These are phyloP conservation scores for Fusarium albidum DNA, from an alignment of 2,329 filamentous ascomycete genomes.

Conservation along the genomic window DNA sequence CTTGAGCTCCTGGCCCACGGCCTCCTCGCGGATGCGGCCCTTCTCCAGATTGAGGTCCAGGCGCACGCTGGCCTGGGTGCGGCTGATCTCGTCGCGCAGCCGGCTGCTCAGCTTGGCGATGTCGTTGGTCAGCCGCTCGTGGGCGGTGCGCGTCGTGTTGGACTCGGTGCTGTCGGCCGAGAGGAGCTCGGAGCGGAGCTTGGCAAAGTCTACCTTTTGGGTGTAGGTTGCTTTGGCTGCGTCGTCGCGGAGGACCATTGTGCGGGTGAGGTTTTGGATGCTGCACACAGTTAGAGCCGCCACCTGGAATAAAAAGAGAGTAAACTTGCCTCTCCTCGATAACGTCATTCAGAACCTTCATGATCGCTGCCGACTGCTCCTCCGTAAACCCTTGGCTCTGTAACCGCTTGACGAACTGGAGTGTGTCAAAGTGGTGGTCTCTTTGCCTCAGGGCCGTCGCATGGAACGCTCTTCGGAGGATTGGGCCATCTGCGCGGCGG, in stretches of 20 bases:
- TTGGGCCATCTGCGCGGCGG: constrained; percentile 27
- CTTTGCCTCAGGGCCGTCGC: constrained; percentile 65
- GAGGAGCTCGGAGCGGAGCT: constrained; percentile 92
- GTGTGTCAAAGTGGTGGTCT: constrained; percentile 97
- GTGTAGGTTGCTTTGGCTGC: constrained; percentile 81
- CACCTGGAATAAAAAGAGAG: too few species aligned
- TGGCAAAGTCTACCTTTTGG: constrained; percentile 97
- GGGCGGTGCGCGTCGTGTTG: constrained; percentile 84
- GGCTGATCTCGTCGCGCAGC: constrained; percentile 90
- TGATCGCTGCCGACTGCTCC: constrained; percentile 96
- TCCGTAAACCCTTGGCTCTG: constrained; percentile 94
- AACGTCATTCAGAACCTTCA: constrained; percentile 95
- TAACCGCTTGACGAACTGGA: constrained; percentile 94
- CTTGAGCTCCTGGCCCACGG: constrained; percentile 95
- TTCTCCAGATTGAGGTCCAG: constrained; percentile 97
- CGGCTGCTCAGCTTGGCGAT: constrained; percentile 91
- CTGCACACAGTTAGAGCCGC: constrained; percentile 54
- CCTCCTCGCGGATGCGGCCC: constrained; percentile 94
- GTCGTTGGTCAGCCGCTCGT: constrained; percentile 94
- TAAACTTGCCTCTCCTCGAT: constrained; percentile 83
- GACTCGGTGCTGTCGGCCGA: constrained; percentile 92
- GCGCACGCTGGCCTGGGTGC: constrained; percentile 91
- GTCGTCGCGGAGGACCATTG: constrained; percentile 97
- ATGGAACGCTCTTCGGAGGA: constrained; percentile 67
- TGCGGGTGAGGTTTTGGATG: constrained; percentile 96